Percentiles rank a stretch among this genome's conserved stretches.
Conservation (phyloP, 352 stramenopile species). For the Ochromonadaceae sp. region DNA sequence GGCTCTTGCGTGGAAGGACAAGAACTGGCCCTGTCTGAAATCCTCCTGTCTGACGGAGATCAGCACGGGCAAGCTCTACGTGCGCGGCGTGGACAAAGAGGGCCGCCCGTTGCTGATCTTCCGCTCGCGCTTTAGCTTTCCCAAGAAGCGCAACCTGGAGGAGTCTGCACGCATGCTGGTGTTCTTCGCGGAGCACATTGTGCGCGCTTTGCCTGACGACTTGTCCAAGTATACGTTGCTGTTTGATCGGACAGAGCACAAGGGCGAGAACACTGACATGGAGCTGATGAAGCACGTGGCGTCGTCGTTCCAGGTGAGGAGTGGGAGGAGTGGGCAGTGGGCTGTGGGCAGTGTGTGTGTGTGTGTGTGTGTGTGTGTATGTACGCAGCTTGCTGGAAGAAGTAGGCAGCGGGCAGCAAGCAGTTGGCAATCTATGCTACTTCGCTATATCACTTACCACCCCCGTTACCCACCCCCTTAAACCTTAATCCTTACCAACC, state of each 20-base stretch:
- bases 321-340: no score
- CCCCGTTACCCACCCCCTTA: no score
- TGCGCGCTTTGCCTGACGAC: not conserved
- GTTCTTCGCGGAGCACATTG: not conserved
- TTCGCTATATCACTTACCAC: no score
- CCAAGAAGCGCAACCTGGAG: not conserved
- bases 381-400: no score
- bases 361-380: no score
- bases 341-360: not conserved
- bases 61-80: not conserved
- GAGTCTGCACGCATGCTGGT: not conserved
- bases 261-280: not conserved
- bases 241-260: not conserved
- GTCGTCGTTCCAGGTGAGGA: not conserved
- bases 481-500: no score
- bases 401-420: no score
- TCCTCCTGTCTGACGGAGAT: no score
- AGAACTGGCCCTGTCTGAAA: no score
- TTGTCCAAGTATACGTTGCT: not conserved
- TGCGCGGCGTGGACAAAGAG: conserved; percentile 7
- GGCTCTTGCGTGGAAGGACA: no score
- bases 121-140: not conserved
- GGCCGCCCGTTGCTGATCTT: not conserved
- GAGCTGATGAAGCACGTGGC: conserved; percentile 1
- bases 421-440: no score